Evolutionary conservation across 2,329 filamentous ascomycete species (phyloP).

Genomic region (Neofusicoccum sp.): DNA sequence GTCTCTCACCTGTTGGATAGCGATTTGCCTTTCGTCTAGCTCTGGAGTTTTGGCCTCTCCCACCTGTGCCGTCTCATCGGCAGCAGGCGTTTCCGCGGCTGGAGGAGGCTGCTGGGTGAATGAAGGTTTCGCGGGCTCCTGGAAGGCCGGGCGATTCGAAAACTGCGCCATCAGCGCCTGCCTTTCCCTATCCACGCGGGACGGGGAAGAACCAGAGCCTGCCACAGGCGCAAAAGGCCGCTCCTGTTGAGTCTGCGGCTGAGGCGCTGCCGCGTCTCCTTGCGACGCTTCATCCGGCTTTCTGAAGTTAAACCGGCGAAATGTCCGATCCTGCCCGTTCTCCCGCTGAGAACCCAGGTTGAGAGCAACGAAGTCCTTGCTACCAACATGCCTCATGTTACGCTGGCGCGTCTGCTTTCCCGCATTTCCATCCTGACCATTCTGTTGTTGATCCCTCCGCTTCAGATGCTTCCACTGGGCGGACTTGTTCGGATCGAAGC

Average conservation of each 20-base stretch:
- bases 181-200: not conserved
- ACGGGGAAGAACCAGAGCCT: not conserved
- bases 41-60: not conserved
- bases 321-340: not conserved
- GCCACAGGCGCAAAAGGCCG: not conserved
- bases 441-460: not conserved
- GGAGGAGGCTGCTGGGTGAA: not conserved
- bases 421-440: not conserved
- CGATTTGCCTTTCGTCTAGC: not conserved
- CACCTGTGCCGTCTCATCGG: not conserved
- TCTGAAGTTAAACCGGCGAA: not conserved
- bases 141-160: no score
- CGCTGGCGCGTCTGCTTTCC: not conserved
- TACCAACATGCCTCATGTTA: not conserved
- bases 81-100: not conserved
- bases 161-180: not conserved
- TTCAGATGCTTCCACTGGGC: constrained; percentile 3
- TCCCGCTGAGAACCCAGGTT: not conserved
- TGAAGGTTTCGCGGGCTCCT: not conserved
- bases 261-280: not conserved
- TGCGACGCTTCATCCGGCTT: not conserved
- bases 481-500: not conserved
- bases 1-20: not conserved
- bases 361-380: not conserved
- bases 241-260: not conserved